Conservation (phyloP, 495 filamentous ascomycete species). For the Penicillium coprophilum region DNA sequence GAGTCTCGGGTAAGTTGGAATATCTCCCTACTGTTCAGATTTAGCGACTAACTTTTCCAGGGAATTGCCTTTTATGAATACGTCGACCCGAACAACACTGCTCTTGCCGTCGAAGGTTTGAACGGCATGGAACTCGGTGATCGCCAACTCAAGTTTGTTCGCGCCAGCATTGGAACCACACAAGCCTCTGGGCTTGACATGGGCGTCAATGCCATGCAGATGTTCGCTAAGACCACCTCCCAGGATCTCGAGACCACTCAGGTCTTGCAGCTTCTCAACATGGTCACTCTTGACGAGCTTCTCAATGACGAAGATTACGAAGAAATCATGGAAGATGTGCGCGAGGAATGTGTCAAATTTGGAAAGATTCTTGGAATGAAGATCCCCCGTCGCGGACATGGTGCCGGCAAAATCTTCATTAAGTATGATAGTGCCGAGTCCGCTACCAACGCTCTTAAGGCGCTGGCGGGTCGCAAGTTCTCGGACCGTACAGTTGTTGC, state of each 20-base stretch:
- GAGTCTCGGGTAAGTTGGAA: constrained; percentile 74
- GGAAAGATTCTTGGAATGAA: constrained; percentile 82
- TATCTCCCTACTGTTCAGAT: neutral
- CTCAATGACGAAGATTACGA: constrained; percentile 93
- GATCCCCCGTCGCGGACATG: constrained; percentile 80
- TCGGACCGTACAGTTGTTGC: constrained; percentile 93
- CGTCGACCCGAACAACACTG: constrained; percentile 69
- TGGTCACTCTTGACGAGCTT: constrained; percentile 95
- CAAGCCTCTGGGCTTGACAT: constrained; percentile 89
- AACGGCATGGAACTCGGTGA: constrained; percentile 92
- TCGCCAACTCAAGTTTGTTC: constrained; percentile 76
- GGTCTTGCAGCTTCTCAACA: constrained; percentile 91
- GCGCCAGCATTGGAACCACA: constrained; percentile 88
- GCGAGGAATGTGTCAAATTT: constrained; percentile 89
- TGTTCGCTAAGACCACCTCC: constrained; percentile 92
- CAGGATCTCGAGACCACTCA: constrained; percentile 71
- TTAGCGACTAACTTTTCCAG: constrained; percentile 46
- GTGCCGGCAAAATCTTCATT: constrained; percentile 97
- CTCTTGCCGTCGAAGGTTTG: constrained; percentile 85
- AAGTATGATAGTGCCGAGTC: constrained; percentile 80
- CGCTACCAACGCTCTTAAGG: constrained; percentile 78
- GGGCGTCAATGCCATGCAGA: constrained; percentile 97
- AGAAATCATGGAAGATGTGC: constrained; percentile 91
- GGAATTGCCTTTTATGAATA: constrained; percentile 98
- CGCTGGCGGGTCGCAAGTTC: constrained; percentile 91